Evolutionary conservation across 2,329 filamentous ascomycete species (phyloP).

Genomic region (Aspergillus ustus): DNA sequence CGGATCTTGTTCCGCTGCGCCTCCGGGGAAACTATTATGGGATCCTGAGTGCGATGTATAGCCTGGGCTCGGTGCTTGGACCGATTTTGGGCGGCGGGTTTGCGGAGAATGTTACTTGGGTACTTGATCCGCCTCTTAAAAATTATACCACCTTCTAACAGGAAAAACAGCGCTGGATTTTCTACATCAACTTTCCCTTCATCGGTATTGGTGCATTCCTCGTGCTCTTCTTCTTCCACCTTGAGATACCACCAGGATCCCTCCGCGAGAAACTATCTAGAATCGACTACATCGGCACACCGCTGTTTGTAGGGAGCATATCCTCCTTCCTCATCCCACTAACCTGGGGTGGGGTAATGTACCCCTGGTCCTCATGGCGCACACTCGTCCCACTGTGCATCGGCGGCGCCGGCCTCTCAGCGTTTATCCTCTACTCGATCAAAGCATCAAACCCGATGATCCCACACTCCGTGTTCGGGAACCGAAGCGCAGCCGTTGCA

Average conservation of each 20-base stretch:
- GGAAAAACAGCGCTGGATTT: constrained; percentile 33
- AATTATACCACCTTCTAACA: not conserved
- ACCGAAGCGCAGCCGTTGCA: constrained; percentile 38
- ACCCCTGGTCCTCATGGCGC: constrained; percentile 37
- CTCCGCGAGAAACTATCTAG: constrained; percentile 15
- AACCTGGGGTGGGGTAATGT: constrained; percentile 35
- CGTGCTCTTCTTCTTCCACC: constrained; percentile 26
- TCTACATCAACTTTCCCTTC: constrained; percentile 37
- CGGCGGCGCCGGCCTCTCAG: constrained; percentile 28
- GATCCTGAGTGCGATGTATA: constrained; percentile 26
- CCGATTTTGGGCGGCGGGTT: constrained; percentile 47
- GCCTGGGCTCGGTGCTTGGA: constrained; percentile 51
- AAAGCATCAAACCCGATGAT: constrained; percentile 41
- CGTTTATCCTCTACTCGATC: constrained; percentile 27
- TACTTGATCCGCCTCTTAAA: not conserved
- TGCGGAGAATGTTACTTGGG: constrained; percentile 28
- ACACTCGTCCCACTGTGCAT: constrained; percentile 35
- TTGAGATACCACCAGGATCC: constrained; percentile 12
- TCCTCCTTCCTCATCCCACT: constrained; percentile 38
- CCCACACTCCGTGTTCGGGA: constrained; percentile 50
- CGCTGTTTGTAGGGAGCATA: constrained; percentile 33
- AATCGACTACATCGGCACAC: constrained; percentile 37
- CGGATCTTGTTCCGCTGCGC: constrained; percentile 52
- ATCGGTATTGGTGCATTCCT: constrained; percentile 27
- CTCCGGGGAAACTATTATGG: constrained; percentile 33